Evolutionary conservation across 495 filamentous ascomycete genomes (phyloP).

Genomic region (Penicillium soppii): DNA sequence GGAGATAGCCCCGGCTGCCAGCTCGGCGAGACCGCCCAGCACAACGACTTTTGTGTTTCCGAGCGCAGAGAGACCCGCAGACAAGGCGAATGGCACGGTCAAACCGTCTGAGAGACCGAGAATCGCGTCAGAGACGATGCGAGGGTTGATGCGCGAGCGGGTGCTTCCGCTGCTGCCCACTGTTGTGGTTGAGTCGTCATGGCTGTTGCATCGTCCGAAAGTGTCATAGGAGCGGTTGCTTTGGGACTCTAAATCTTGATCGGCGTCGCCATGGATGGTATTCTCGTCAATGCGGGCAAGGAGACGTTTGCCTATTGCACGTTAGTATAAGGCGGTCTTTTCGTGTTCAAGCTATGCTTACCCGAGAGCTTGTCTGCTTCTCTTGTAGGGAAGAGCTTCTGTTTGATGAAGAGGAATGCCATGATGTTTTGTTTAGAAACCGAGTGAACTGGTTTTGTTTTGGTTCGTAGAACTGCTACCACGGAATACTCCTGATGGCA

Average conservation of each 20-base stretch:
- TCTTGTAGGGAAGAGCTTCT: constrained; percentile 38
- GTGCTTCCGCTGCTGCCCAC: constrained; percentile 25
- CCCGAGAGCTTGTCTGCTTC: constrained; percentile 16
- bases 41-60: constrained; percentile 55
- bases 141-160: constrained; percentile 44
- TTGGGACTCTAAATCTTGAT: constrained; percentile 40
- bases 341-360: constrained; percentile 16
- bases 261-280: constrained; percentile 26
- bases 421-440: constrained; percentile 29
- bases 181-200: constrained; percentile 23
- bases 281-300: constrained; percentile 31
- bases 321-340: constrained; percentile 4
- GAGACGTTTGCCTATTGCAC: constrained; percentile 34
- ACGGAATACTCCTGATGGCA: background rate
- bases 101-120: constrained; percentile 60
- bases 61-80: constrained; percentile 53
- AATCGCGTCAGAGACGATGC: constrained; percentile 58
- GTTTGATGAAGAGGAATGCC: constrained; percentile 45
- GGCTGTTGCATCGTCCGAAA: constrained; percentile 32
- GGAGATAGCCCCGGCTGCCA: constrained; percentile 55
- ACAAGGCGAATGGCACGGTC: constrained; percentile 58
- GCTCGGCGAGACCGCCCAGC: constrained; percentile 54
- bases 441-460: background rate
- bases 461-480: background rate
- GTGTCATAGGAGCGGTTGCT: constrained; percentile 37